These are phyloP conservation scores for Starmera amethionina DNA, from an alignment of 805 yeast genomes.

Conservation along the genomic window DNA sequence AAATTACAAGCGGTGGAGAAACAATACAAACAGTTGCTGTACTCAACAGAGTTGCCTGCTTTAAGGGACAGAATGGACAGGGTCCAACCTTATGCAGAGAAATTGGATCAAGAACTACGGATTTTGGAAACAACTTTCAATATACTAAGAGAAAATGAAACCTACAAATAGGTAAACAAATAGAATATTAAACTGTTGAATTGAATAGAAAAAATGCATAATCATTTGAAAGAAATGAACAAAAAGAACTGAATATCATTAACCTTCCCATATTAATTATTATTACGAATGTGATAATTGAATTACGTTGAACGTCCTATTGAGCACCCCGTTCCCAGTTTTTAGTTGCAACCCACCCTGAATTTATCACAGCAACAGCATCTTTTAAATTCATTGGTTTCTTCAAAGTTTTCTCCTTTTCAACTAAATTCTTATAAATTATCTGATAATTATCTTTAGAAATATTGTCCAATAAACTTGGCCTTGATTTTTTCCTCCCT, in stretches of 20 bases:
- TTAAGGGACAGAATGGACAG: conserved; percentile 11
- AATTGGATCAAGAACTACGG: conserved; percentile 61
- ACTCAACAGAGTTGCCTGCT: too few species aligned
- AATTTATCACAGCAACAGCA: conserved; percentile 58
- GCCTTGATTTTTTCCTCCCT: conserved; percentile 1
- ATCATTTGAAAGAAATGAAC: conserved; percentile 1
- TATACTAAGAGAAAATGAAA: conserved; percentile 22
- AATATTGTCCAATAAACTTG: conserved; percentile 18
- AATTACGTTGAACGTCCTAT: conserved; percentile 9
- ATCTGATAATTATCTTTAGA: conserved; percentile 44
- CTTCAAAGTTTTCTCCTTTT: conserved; percentile 58
- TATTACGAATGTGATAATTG: too few species aligned
- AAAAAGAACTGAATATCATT: not conserved
- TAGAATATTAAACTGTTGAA: not conserved
- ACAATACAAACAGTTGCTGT: conserved; percentile 5
- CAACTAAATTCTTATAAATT: conserved; percentile 61
- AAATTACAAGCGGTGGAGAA: conserved; percentile 2
- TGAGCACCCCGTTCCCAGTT: conserved; percentile 54
- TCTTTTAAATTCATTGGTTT: conserved; percentile 67
- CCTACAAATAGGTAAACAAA: too few species aligned
- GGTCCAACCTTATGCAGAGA: conserved; percentile 52
- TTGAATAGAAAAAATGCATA: conserved; percentile 4
- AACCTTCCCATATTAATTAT: too few species aligned
- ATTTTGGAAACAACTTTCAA: conserved; percentile 51
- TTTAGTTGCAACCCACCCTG: conserved; percentile 78